Base-by-base conservation (phyloP, 352 stramenopile species). In the Phytopythium vexans region DNA sequence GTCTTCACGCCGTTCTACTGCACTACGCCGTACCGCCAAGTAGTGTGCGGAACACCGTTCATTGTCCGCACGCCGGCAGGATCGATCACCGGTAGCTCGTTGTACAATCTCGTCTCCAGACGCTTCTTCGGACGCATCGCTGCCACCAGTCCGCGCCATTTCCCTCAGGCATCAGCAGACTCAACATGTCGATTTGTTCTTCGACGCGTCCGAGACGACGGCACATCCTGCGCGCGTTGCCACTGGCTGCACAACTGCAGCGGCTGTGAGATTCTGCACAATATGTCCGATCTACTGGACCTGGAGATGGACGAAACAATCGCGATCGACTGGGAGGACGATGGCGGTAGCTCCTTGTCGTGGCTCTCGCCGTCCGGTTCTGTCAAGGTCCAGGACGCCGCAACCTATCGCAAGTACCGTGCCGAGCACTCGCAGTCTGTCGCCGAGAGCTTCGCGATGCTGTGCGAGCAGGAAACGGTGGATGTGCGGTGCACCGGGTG, bases 1-100 rank as follows among this genome's bases (percentile, higher is more conserved):
- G 64, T 64, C 6, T 50, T 84, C 4, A 68, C 82, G n/a, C 76
- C 73, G 0, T 87, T 87, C 46, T 87, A 84, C 66, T 77, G 64
- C 35, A 63, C 58, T 0, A 68, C 61, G 4, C 73, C 76, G 8
- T 59, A 57, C 15, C 73, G 71, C 1, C 60, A 69, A 40, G 34
- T 60, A 0, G 45, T 81, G 8, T 77, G 61, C 32, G 73, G 71
- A 0, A 68, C 65, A 7, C 76, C 76, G 1, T 82, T 74, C 37
- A 52, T 82, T 7, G 56, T 64, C 8, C 58, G 60, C 8, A 54
- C 60, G 0, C 59, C 47, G 0, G 35, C 54, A 3, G 68, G 53
- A 3, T 15, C 14, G 3, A 47, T 77, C 9, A 70, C 66, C 5
- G 73, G 73, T 1, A 63, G 54, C 9, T 32, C 41, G 5, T 66